These are phyloP conservation scores for Xanthoconium purpureum DNA, from an alignment of 768 basidiomycete species.

Conservation along the genomic window DNA sequence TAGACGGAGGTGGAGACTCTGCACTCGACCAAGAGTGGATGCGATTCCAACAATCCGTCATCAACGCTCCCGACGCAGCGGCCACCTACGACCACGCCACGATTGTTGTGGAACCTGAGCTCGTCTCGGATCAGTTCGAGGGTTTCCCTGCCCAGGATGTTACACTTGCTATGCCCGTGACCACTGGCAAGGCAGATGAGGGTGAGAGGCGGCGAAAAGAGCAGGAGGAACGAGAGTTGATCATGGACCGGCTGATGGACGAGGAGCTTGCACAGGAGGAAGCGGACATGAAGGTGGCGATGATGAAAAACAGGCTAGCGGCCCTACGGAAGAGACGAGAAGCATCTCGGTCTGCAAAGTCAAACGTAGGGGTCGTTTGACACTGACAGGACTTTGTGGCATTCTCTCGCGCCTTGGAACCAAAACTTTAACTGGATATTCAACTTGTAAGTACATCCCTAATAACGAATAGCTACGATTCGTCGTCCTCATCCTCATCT, in stretches of 20 bases:
- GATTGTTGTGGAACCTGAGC: conserved; percentile 62
- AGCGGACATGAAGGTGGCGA: conserved; percentile 69
- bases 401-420: neutral
- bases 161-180: conserved; percentile 10
- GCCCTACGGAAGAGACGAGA: conserved; percentile 49
- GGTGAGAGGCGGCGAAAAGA: conserved; percentile 50
- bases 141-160: conserved; percentile 46
- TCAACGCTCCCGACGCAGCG: conserved; percentile 40
- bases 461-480: neutral
- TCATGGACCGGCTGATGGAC: conserved; percentile 81
- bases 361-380: conserved; percentile 19
- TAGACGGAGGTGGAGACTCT: conserved; percentile 12
- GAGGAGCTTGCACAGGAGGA: conserved; percentile 88
- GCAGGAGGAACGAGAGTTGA: conserved; percentile 73
- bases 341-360: conserved; percentile 25
- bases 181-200: conserved; percentile 21
- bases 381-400: neutral
- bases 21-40: conserved; percentile 70
- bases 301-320: conserved; percentile 65
- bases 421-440: neutral
- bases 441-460: neutral
- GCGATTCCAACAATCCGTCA: conserved; percentile 63
- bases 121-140: conserved; percentile 43
- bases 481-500: neutral
- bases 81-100: conserved; percentile 71